phyloP scores from a whole-genome alignment of 176 grass and related monocot genomes.

The Paspalum vaginatum region DNA sequence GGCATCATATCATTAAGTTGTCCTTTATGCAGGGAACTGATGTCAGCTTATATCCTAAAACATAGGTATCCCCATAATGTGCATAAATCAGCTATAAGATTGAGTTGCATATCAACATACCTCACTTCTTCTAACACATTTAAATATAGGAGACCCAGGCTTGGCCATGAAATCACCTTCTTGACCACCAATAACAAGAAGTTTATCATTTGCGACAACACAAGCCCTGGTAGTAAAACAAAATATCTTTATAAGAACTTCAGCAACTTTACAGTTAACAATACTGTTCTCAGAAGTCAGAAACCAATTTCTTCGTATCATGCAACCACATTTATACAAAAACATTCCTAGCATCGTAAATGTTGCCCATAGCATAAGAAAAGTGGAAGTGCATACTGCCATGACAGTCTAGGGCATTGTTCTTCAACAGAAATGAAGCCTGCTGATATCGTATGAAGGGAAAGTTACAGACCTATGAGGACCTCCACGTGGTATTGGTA shows the following conservation, averaged over 20 bases:
- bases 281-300: background rate
- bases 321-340: conserved; percentile 23
- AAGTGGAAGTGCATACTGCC: conserved; percentile 12
- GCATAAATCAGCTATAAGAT: conserved; percentile 2
- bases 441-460: conserved; percentile 23
- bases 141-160: conserved; percentile 98
- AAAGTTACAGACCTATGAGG: conserved; percentile 77
- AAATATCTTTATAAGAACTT: conserved; percentile 25
- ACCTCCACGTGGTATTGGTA: conserved; percentile 88
- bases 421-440: conserved; percentile 28
- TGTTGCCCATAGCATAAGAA: background rate
- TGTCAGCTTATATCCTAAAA: background rate
- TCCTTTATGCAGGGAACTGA: background rate
- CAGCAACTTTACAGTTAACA: background rate
- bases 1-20: background rate
- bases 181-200: conserved; percentile 93
- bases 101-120: conserved; percentile 49
- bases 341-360: background rate
- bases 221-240: conserved; percentile 66
- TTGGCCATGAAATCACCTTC: conserved; percentile 99
- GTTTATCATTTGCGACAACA: conserved; percentile 94
- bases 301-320: conserved; percentile 17
- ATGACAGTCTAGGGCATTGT: conserved; percentile 8
- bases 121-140: conserved; percentile 93
- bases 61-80: background rate